Base-by-base conservation (phyloP, 2,329 filamentous ascomycete species). In the Nigrospora oryzae region DNA sequence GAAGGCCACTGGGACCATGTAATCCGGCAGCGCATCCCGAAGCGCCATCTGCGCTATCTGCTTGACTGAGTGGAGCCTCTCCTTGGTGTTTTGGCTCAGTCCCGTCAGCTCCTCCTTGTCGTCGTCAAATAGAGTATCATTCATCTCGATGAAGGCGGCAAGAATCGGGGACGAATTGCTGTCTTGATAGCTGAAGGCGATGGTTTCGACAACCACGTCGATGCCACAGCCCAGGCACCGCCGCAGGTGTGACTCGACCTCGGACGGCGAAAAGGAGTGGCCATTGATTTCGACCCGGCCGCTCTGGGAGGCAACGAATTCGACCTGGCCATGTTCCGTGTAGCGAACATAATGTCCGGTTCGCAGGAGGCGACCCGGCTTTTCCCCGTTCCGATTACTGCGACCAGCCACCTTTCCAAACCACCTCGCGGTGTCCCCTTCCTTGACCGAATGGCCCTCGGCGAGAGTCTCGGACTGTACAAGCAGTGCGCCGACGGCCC, bases 401-500 rank as follows among this genome's bases (percentile, higher is more conserved):
- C 49, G 47, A 40, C 49, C 44, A 12, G 45, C 35, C 32, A 50
- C 53, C 46, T 52, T 50, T 10, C 45, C 45, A 11, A 54, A 37
- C 45, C 57, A 55, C 13, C 49, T 39, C 36, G 53, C 53, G 3
- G 57, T 38, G 55, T 63, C 49, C 47, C 61, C 40, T 49, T 57
- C 54, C 39, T 54, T 41, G 43, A 62, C 53, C 41, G 68, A 52
- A 13, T 68, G 64, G 5, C 60, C 60, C 47, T 67, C 64, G 3
- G 66, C 67, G 7, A 73, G 54, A 0, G 66, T 75, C 0, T 75
- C 74, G 0, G 78, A 77, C 51, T 82, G 77, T 32, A 84, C 73
- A 4, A 81, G 68, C 2, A 84, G 63, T 53, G 84, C 79, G 1
- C 77, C 77, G 1, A 77, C 62, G 1, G 72, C 68, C 1, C 78